phyloP scores from a whole-genome alignment of 192 early-diverging fungal genomes.

The Funneliformis geosporum region DNA sequence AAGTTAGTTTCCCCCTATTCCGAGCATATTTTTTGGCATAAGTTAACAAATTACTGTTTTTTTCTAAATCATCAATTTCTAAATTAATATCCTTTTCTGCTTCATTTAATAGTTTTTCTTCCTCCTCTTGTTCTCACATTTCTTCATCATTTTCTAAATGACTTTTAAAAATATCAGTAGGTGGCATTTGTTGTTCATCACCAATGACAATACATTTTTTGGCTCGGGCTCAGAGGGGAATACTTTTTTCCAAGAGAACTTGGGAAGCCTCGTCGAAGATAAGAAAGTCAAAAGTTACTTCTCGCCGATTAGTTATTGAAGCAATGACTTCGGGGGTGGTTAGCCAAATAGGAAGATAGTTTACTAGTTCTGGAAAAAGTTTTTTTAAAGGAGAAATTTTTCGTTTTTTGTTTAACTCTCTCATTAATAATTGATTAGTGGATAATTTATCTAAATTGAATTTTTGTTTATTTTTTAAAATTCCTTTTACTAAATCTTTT shows the following conservation, averaged over 20 bases:
- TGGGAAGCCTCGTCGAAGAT: background rate
- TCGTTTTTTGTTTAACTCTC: too few relatives aligned
- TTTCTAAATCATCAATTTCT: background rate
- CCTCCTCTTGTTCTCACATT: background rate
- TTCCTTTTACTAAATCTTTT: too few relatives aligned
- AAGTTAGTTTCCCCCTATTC: background rate
- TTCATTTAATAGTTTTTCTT: too few relatives aligned
- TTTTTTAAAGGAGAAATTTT: too few relatives aligned
- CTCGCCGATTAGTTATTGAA: too few relatives aligned
- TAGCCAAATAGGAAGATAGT: too few relatives aligned
- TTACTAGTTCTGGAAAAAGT: too few relatives aligned
- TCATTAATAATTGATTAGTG: too few relatives aligned
- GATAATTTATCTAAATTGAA: too few relatives aligned
- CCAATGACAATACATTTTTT: background rate
- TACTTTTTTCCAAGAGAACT: background rate
- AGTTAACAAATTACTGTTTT: background rate
- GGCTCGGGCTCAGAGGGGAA: background rate
- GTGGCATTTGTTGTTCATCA: background rate
- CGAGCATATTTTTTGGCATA: background rate
- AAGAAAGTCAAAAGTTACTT: too few relatives aligned
- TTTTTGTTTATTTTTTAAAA: too few relatives aligned
- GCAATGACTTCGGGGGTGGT: too few relatives aligned
- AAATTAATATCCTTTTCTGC: background rate
- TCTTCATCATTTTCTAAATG: background rate
- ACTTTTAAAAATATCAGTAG: background rate